These are phyloP conservation scores for Paratinospora sagittata DNA, from an alignment of 164 flowering plant species.

Conservation along the genomic window DNA sequence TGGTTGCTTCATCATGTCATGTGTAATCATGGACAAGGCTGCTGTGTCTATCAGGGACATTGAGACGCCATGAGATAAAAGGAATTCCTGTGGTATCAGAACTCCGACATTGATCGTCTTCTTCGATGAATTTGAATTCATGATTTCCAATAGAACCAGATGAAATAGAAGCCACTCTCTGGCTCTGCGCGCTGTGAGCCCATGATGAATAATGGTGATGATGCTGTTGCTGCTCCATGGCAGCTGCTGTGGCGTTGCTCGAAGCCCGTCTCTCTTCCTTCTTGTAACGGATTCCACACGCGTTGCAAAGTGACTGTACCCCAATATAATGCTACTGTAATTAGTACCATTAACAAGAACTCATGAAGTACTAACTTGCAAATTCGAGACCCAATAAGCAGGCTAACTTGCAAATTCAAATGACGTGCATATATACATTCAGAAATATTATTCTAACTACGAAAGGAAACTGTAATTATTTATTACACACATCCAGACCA, in stretches of 20 bases:
- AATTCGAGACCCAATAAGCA: too few species aligned
- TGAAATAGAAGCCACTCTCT: constrained; percentile 32
- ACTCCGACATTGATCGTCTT: constrained; percentile 25
- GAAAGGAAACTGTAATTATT: too few species aligned
- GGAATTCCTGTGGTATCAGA: constrained; percentile 29
- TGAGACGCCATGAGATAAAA: constrained; percentile 76
- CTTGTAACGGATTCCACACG: constrained; percentile 95
- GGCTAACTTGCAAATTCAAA: too few species aligned
- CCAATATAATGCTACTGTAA: too few species aligned
- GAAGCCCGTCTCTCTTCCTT: constrained; percentile 92
- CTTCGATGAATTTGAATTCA: constrained; percentile 58
- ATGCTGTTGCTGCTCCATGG: constrained; percentile 25
- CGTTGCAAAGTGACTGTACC: constrained; percentile 91
- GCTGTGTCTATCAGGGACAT: constrained; percentile 54
- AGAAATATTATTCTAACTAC: too few species aligned
- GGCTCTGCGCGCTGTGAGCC: constrained; percentile 31
- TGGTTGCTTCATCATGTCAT: constrained; percentile 18
- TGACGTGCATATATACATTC: too few species aligned
- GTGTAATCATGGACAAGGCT: constrained; percentile 68
- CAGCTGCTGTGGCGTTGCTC: constrained; percentile 22
- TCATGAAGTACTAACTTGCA: not conserved
- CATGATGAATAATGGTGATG: constrained; percentile 31
- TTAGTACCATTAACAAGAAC: not conserved
- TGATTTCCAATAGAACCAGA: constrained; percentile 23
- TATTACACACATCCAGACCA: too few species aligned